Conservation (phyloP, 257 asterid genomes). For the Capsicum rhomboideum region DNA sequence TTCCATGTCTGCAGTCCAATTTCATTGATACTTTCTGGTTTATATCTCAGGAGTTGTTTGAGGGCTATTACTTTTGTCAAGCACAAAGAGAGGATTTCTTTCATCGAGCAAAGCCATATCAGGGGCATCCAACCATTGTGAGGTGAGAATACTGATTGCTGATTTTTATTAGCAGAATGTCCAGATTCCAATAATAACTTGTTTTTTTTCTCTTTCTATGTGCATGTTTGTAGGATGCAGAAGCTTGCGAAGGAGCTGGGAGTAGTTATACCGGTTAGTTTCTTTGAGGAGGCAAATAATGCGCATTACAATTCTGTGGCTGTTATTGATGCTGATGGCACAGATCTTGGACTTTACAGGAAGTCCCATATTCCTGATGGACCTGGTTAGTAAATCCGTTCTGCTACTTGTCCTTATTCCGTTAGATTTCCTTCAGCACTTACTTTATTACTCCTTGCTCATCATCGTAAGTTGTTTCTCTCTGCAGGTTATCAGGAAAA, state of each 20-base stretch:
- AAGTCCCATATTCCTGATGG: constrained; percentile 99
- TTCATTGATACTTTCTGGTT: not conserved
- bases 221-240: constrained; percentile 61
- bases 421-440: constrained; percentile 4
- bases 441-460: not conserved
- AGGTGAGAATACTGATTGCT: constrained; percentile 35
- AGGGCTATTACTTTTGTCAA: constrained; percentile 96
- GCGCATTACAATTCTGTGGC: constrained; percentile 95
- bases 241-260: constrained; percentile 87
- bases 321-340: constrained; percentile 92
- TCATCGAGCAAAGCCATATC: constrained; percentile 75
- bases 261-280: constrained; percentile 95
- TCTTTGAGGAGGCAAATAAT: constrained; percentile 92
- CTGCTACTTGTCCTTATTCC: not conserved
- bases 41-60: constrained; percentile 78
- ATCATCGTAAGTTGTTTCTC: not conserved
- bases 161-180: not conserved
- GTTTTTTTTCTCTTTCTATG: not conserved
- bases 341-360: constrained; percentile 90
- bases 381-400: constrained; percentile 50
- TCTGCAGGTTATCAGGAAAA: constrained; percentile 93
- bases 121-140: constrained; percentile 73
- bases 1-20: not conserved
- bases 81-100: constrained; percentile 89
- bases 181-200: not conserved